Conservation (phyloP, 495 filamentous ascomycete species). For the Hyphodiscus hymeniophilus region DNA sequence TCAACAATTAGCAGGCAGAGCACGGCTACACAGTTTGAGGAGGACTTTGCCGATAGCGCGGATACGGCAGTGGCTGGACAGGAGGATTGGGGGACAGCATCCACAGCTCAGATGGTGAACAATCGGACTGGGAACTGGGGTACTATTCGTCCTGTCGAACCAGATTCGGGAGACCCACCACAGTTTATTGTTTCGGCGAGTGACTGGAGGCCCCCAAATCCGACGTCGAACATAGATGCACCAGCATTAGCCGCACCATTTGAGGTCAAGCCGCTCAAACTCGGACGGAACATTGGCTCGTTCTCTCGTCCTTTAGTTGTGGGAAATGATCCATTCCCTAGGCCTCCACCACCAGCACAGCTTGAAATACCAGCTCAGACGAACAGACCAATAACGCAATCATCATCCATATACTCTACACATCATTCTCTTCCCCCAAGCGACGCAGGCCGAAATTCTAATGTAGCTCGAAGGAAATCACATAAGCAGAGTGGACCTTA, state of each 20-base stretch:
- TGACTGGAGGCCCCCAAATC: background rate
- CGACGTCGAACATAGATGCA: background rate
- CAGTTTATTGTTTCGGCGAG: background rate
- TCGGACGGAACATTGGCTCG: background rate
- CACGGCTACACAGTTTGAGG: slow-evolving; percentile 20
- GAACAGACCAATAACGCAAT: background rate
- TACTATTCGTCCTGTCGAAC: background rate
- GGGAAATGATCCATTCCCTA: no score
- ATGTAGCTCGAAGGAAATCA: background rate
- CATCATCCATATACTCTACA: background rate
- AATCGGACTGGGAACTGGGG: slow-evolving; percentile 5
- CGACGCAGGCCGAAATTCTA: slow-evolving; percentile 7
- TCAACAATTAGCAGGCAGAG: slow-evolving; percentile 15
- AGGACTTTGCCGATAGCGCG: slow-evolving; percentile 13
- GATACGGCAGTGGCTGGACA: slow-evolving; percentile 1
- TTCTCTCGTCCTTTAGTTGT: no score
- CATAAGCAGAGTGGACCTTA: slow-evolving; percentile 18
- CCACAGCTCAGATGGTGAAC: slow-evolving; percentile 8
- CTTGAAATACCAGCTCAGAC: background rate
- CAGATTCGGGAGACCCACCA: background rate
- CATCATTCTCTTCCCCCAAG: slow-evolving; percentile 6
- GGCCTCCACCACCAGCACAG: background rate
- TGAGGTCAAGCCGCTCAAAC: background rate
- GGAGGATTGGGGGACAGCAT: slow-evolving; percentile 7
- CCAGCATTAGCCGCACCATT: background rate